Conservation (phyloP, 2,329 filamentous ascomycete species). For the Xylaria polymorpha region DNA sequence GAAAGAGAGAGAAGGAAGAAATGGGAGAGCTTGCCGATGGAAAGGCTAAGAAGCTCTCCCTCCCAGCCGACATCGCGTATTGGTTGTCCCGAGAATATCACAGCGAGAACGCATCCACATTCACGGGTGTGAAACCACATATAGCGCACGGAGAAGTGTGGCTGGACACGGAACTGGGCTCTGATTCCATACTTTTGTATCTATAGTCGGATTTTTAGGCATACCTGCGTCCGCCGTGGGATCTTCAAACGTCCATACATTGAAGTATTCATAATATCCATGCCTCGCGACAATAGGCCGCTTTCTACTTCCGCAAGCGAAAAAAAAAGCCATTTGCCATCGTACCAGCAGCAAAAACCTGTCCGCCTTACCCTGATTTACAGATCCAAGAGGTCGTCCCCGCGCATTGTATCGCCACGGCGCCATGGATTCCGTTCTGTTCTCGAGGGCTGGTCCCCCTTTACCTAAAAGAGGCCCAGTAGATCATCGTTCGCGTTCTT, state of each 20-base stretch:
- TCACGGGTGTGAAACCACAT: conserved; percentile 13
- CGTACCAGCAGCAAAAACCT: conserved; percentile 6
- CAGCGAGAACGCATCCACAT: neutral
- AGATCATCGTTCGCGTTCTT: conserved; percentile 68
- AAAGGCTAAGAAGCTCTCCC: neutral
- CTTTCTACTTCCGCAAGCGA: conserved; percentile 16
- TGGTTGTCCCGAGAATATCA: neutral
- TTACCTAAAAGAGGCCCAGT: conserved; percentile 64
- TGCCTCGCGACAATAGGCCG: conserved; percentile 15
- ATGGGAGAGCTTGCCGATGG: neutral
- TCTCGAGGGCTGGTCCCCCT: neutral
- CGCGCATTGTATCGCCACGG: neutral
- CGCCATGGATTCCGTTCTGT: conserved; percentile 12
- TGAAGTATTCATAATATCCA: conserved; percentile 19
- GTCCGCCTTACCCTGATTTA: conserved; percentile 5
- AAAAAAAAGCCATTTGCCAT: conserved; percentile 16
- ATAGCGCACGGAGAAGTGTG: neutral
- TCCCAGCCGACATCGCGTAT: neutral
- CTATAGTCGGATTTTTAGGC: conserved; percentile 22
- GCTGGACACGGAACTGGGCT: conserved; percentile 14
- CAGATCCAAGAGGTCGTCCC: conserved; percentile 31
- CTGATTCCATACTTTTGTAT: conserved; percentile 29
- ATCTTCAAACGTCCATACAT: conserved; percentile 12
- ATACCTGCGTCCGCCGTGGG: conserved; percentile 12
- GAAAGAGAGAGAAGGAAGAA: neutral